Evolutionary conservation across 1,284 basidiomycete genomes (phyloP).

Genomic region (Rhodofomes roseus): DNA sequence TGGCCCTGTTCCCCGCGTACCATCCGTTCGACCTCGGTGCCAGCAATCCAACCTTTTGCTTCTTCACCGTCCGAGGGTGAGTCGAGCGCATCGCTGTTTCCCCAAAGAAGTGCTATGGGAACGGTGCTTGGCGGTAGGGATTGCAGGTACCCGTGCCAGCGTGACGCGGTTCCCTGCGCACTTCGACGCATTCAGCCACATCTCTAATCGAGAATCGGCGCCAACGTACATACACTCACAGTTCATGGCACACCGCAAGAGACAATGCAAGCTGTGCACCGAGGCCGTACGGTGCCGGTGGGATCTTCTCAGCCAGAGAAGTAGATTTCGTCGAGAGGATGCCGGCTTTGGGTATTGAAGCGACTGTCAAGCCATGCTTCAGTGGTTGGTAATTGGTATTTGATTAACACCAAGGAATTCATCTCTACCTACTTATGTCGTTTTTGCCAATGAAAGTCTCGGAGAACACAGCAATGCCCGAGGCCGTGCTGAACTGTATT

Average conservation of each 20-base stretch:
- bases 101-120: conserved; percentile 68
- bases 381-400: background rate
- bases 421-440: background rate
- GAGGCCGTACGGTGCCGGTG: conserved; percentile 46
- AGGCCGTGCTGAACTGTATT: background rate
- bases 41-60: conserved; percentile 20
- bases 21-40: conserved; percentile 25
- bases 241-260: conserved; percentile 58
- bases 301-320: conserved; percentile 33
- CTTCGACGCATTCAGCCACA: background rate
- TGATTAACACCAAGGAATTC: background rate
- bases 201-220: background rate
- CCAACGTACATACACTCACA: conserved; percentile 40
- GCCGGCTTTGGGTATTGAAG: conserved; percentile 57
- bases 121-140: conserved; percentile 52
- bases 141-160: conserved; percentile 67
- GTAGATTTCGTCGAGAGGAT: conserved; percentile 63
- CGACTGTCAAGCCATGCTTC: conserved; percentile 53
- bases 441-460: background rate
- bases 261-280: conserved; percentile 57
- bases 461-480: background rate
- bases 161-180: conserved; percentile 39
- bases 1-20: conserved; percentile 16
- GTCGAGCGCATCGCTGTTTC: conserved; percentile 20
- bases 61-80: conserved; percentile 30